A percentile compares a stretch with the other conserved stretches of the same genome.
These are phyloP conservation scores for Paragyromitra xinjiangensis DNA, from an alignment of 495 filamentous ascomycete species.

Conservation along the genomic window DNA sequence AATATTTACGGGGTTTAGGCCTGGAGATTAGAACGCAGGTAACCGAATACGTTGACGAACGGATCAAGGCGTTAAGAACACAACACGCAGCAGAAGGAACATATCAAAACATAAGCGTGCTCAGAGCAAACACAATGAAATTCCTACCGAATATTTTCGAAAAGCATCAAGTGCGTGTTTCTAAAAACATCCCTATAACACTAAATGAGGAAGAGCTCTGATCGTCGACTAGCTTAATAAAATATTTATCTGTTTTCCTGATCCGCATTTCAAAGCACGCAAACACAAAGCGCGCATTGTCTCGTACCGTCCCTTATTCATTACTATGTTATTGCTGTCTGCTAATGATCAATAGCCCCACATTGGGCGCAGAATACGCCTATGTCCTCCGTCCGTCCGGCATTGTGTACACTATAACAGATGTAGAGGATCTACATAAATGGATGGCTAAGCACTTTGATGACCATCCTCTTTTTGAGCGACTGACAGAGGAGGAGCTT, in stretches of 20 bases:
- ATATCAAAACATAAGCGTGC: conserved; percentile 87
- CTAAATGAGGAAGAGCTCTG: neutral
- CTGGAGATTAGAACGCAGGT: conserved; percentile 93
- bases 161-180: conserved; percentile 58
- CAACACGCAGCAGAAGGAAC: conserved; percentile 65
- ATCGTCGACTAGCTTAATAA: conserved; percentile 72
- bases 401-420: conserved; percentile 92
- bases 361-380: conserved; percentile 90
- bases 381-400: conserved; percentile 85
- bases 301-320: conserved; percentile 59
- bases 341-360: conserved; percentile 61
- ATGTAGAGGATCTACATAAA: conserved; percentile 89
- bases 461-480: conserved; percentile 72
- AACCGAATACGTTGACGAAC: conserved; percentile 84
- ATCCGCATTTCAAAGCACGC: conserved; percentile 95
- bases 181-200: neutral
- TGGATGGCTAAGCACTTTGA: conserved; percentile 93
- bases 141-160: conserved; percentile 95
- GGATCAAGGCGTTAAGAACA: conserved; percentile 78
- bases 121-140: conserved; percentile 97
- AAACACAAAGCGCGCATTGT: conserved; percentile 98
- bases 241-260: conserved; percentile 97
- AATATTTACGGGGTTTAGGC: conserved; percentile 55
- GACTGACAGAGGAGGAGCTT: conserved; percentile 71
- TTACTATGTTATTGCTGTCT: neutral